Base-by-base conservation (phyloP, 1,284 basidiomycete species). In the Rhodotorula sp. region DNA sequence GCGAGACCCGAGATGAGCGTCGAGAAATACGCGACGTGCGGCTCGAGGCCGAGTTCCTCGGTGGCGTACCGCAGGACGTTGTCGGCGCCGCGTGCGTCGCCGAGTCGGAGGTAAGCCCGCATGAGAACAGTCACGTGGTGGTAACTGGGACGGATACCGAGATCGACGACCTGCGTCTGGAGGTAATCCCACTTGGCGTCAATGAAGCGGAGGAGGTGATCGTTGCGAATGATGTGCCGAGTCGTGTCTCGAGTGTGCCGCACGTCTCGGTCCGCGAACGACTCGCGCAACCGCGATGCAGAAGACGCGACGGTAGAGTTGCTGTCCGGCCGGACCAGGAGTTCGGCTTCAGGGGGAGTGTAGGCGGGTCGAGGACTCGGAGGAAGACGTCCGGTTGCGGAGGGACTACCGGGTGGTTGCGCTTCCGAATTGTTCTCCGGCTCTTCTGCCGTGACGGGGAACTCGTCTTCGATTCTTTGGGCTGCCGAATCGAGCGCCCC, bases 121-220 rank as follows among this genome's bases (percentile, higher is more conserved):
- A 78, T 68, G 50, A 78, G 64, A 34, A 75, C 62, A 5, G 68
- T 45, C 52, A 78, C 45, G 60, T 77, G 76, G 50, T 72, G 70
- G 34, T 64, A 45, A 5, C 67, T 74, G 19, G 77, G 76, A 5
- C 66, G 64, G 23, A 77, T 56, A 2, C 74, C 74, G 34, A 71
- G 66, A 47, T 76, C 73, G 61, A 78, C 58, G 58, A 78, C 62
- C 38, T 73, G 67, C 21, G 67, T 62, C 26, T 76, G 68, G 43
- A 78, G 62, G 72, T 75, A 77, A 6, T 72, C 67, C 77, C 77
- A 78, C 67, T 77, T 70, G 19, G 64, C 66, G 7, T 63, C 54
- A 65, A 65, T 67, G 65, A 62, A 75, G 18, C 67, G 63, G 50
- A 72, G 49, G 19, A 69, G 66, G 38, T 66, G 59, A n/a, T 69